Percentiles rank a stretch among this genome's conserved stretches.
These are phyloP conservation scores for Aspergillus steynii DNA, from an alignment of 495 filamentous ascomycete genomes.

Conservation along the genomic window DNA sequence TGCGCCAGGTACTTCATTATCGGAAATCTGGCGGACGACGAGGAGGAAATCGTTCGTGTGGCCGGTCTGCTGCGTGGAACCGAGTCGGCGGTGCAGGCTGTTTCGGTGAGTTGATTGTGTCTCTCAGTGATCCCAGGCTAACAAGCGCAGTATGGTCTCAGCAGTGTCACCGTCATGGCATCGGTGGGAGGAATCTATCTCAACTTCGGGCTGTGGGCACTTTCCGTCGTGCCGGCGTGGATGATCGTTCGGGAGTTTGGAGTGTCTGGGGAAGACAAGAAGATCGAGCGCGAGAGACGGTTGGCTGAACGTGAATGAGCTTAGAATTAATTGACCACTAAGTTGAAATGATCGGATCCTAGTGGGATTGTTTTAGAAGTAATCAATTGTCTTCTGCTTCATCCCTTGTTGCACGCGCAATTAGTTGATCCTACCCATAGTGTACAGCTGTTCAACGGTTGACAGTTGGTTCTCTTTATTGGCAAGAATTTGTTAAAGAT, in stretches of 20 bases:
- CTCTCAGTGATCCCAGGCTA: background rate
- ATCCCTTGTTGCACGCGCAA: no score
- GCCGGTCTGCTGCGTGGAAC: conserved; percentile 60
- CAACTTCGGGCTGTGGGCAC: conserved; percentile 62
- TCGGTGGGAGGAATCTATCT: conserved; percentile 60
- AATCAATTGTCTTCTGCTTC: no score
- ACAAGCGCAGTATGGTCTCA: conserved; percentile 51
- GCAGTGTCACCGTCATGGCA: conserved; percentile 56
- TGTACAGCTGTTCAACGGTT: no score
- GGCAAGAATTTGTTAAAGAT: no score
- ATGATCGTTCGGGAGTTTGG: conserved; percentile 56
- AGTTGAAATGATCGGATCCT: no score
- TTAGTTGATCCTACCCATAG: no score
- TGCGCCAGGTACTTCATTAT: conserved; percentile 58
- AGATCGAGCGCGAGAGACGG: conserved; percentile 10
- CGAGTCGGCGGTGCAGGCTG: conserved; percentile 62
- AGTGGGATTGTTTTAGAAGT: no score
- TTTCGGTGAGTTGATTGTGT: conserved; percentile 41
- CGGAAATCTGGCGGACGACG: conserved; percentile 54
- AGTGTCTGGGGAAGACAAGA: conserved; percentile 32
- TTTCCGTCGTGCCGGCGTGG: conserved; percentile 60
- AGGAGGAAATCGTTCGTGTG: conserved; percentile 61
- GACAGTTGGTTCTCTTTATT: no score
- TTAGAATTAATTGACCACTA: no score
- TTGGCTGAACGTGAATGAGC: background rate